Evolutionary conservation across 2,329 filamentous ascomycete species (phyloP), one percentile per base, ranked within the genome.

Genomic region (Trichoderma atroviride): DNA sequence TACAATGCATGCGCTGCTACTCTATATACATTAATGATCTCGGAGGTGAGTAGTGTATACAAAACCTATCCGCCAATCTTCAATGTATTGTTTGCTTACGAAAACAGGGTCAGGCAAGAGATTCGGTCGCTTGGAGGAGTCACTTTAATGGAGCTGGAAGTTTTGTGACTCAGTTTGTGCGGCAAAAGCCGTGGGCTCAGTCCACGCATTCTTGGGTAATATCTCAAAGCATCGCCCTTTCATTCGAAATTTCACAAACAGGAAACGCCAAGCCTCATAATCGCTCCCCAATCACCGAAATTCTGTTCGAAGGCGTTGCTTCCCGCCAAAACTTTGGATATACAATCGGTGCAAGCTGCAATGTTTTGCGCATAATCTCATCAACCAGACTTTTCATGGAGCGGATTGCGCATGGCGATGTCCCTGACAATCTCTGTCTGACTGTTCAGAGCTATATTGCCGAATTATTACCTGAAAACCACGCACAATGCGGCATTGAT

Each of bases 151-250:
- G 63, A 13, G 63, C 55, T 11, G 63, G 63, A 35, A 53, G 63
- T 16, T 57, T 66, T 43, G 63, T 66, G 19, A 40, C 53, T 19
- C 53, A 66, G n/a, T 66, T 66, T 58, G 53, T 66, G 47, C 53
- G 35, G 14, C 35, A 66, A 24, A 43, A 66, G 35, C 63, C 63
- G n/a, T 66, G 63, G 63, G 27, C 5, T 24, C 63, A 27, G 14
- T 66, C 63, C 13, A 47, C 63, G 19, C 37, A 58, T 53, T 66
- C 63, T 57, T 66, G 63, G 63, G 63, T 66, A n/a, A 66, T 66
- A 58, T 66, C 63, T 11, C 53, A 66, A 22, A 66, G 63, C n/a
- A 35, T 66, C 19, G 52, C 63, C 1, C 63, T 66, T 19, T 66
- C 63, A n/a, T 66, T 66, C 3, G 63, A 66, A 47, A 66, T 66